Percentiles rank a stretch among this genome's conserved stretches.
Conservation (phyloP, 2,329 filamentous ascomycete species). For the Endothia cerciana region DNA sequence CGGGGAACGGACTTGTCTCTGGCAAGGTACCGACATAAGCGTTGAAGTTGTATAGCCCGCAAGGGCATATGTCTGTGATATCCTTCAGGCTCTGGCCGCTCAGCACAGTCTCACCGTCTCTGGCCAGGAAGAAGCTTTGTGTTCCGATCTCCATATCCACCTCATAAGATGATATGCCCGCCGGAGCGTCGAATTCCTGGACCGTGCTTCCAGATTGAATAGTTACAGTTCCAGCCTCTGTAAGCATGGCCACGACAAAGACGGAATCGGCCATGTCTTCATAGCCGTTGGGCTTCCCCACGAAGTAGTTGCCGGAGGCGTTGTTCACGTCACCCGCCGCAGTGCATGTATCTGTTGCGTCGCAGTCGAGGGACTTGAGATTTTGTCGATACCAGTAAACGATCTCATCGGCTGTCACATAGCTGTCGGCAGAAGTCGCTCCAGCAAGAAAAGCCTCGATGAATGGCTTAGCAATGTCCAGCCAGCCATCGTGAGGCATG, state of each 20-base stretch:
- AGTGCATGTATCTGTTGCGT: conserved; percentile 55
- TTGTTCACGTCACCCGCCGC: conserved; percentile 45
- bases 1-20: conserved; percentile 34
- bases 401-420: conserved; percentile 52
- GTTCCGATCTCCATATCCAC: conserved; percentile 52
- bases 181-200: conserved; percentile 48
- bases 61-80: conserved; percentile 52
- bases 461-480: conserved; percentile 57
- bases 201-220: conserved; percentile 49
- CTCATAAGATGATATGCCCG: conserved; percentile 48
- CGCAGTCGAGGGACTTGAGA: conserved; percentile 50
- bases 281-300: conserved; percentile 54
- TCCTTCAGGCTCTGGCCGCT: conserved; percentile 54
- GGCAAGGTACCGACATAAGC: conserved; percentile 57
- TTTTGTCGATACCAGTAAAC: conserved; percentile 62
- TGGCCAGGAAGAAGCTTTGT: conserved; percentile 51
- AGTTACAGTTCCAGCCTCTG: conserved; percentile 46
- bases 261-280: conserved; percentile 53
- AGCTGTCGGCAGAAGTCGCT: conserved; percentile 37
- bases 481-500: conserved; percentile 57
- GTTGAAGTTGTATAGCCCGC: conserved; percentile 61
- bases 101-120: conserved; percentile 46
- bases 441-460: conserved; percentile 57
- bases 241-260: conserved; percentile 57
- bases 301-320: conserved; percentile 54